phyloP scores from a whole-genome alignment of 2,329 filamentous ascomycete species.

The Phaeosphaeria sp. region DNA sequence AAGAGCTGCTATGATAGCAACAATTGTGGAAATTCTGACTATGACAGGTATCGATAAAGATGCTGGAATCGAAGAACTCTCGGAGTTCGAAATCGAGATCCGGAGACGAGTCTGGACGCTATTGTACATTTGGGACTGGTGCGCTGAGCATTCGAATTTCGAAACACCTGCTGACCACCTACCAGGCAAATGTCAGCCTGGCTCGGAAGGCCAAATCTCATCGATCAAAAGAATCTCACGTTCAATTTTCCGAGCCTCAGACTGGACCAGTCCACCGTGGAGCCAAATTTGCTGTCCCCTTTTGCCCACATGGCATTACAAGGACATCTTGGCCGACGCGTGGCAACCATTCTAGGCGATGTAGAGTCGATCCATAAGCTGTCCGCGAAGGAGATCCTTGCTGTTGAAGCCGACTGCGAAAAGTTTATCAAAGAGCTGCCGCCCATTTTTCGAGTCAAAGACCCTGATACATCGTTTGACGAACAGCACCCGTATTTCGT shows the following conservation, averaged over 20 bases:
- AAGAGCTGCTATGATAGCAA: not conserved
- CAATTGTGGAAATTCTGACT: not conserved
- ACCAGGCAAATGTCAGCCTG: slow-evolving; percentile 53
- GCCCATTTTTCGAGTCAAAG: slow-evolving; percentile 46
- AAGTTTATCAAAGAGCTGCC: slow-evolving; percentile 56
- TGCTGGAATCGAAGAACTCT: slow-evolving; percentile 41
- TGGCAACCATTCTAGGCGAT: slow-evolving; percentile 34
- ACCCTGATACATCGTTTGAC: slow-evolving; percentile 55
- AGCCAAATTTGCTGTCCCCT: slow-evolving; percentile 51
- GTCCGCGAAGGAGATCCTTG: slow-evolving; percentile 29
- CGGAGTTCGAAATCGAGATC: slow-evolving; percentile 58
- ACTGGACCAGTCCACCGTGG: slow-evolving; percentile 43
- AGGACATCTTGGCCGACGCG: slow-evolving; percentile 44
- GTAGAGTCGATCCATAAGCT: slow-evolving; percentile 20
- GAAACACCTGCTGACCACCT: not conserved
- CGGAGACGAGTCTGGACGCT: slow-evolving; percentile 56
- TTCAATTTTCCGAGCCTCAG: slow-evolving; percentile 52
- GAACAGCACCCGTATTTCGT: slow-evolving; percentile 51
- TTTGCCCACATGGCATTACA: slow-evolving; percentile 54
- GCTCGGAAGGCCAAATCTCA: slow-evolving; percentile 54
- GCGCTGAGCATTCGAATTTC: slow-evolving; percentile 18
- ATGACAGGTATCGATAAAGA: slow-evolving; percentile 50
- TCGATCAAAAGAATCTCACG: slow-evolving; percentile 50
- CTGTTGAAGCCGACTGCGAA: slow-evolving; percentile 48
- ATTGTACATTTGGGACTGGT: slow-evolving; percentile 59